Evolutionary conservation across 164 flowering plant species (phyloP).

Genomic region (Piper longum): DNA sequence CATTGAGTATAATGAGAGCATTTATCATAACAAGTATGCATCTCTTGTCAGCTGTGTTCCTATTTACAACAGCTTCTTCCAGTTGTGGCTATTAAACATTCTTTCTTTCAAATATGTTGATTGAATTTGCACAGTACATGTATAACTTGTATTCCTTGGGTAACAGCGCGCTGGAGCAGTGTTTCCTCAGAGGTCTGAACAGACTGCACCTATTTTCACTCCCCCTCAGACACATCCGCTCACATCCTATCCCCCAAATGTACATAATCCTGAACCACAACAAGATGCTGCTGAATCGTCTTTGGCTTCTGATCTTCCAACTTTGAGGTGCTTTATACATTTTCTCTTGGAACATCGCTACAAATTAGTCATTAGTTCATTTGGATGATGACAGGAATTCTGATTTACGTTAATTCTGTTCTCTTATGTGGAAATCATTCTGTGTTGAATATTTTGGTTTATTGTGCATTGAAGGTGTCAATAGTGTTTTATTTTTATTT

Average conservation of each 20-base stretch:
- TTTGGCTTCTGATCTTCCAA: constrained; percentile 66
- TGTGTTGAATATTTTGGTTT: too few species aligned
- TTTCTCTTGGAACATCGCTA: background rate
- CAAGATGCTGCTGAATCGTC: constrained; percentile 57
- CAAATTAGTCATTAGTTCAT: too few species aligned
- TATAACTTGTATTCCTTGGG: background rate
- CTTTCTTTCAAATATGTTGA: too few species aligned
- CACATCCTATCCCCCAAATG: constrained; percentile 53
- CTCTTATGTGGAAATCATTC: too few species aligned
- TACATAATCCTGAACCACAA: constrained; percentile 33
- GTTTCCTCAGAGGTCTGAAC: constrained; percentile 81
- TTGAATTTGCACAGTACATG: background rate
- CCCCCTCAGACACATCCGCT: constrained; percentile 86
- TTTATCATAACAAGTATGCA: background rate
- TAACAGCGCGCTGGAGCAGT: constrained; percentile 94
- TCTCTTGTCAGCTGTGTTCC: background rate
- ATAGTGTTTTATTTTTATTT: too few species aligned
- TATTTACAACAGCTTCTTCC: too few species aligned
- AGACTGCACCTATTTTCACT: constrained; percentile 71
- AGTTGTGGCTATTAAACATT: too few species aligned
- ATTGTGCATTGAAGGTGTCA: too few species aligned
- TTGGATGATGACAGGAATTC: too few species aligned
- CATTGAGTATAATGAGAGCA: background rate
- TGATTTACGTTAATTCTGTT: too few species aligned
- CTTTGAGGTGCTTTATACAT: constrained; percentile 45